A percentile compares a stretch with the other conserved stretches of the same genome.
Conservation (phyloP, 306 rosid genomes). For the Citrullus mucosospermus region DNA sequence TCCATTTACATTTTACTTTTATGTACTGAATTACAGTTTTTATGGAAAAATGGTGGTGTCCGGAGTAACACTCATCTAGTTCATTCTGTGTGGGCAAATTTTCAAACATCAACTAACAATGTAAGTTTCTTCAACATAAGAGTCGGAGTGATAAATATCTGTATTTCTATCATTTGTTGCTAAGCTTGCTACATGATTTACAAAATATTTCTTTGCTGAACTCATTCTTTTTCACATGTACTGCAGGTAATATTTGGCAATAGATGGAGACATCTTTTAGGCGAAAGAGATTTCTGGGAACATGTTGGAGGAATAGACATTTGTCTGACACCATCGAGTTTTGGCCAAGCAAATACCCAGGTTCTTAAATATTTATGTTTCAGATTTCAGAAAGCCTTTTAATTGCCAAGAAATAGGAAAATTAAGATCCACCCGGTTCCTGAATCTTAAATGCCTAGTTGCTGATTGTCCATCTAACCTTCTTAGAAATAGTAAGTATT, state of each 20-base stretch:
- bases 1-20: not conserved
- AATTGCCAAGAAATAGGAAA: not conserved
- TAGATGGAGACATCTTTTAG: conserved; percentile 90
- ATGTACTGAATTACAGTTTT: conserved; percentile 34
- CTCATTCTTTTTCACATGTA: not conserved
- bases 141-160: not conserved
- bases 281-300: conserved; percentile 93
- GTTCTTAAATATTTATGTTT: conserved; percentile 21
- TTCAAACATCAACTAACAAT: conserved; percentile 86
- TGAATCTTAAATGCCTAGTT: not conserved
- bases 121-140: conserved; percentile 30
- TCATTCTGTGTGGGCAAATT: conserved; percentile 96
- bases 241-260: conserved; percentile 88
- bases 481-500: not conserved
- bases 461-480: not conserved
- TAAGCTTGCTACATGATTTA: not conserved
- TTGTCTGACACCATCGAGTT: conserved; percentile 86
- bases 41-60: conserved; percentile 87
- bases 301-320: conserved; percentile 86
- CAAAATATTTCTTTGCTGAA: not conserved
- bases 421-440: not conserved
- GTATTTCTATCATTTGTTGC: not conserved
- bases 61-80: conserved; percentile 49
- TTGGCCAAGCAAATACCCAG: conserved; percentile 97
- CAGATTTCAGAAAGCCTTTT: not conserved